Evolutionary conservation across 345 rosid species (phyloP), one percentile per base, ranked within the genome.

Genomic region (Eucalyptus curtisii): DNA sequence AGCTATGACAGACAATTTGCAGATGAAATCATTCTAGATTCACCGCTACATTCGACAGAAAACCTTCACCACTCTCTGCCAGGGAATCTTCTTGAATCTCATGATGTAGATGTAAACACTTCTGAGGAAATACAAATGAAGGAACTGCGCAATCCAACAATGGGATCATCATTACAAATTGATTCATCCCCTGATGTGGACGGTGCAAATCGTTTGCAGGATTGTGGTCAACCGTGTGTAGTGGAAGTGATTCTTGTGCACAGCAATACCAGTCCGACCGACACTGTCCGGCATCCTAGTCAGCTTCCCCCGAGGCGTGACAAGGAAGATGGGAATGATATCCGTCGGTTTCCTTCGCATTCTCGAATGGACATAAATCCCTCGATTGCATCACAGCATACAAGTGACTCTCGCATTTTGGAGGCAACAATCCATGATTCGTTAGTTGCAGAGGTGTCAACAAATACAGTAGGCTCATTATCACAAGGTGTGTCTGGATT

Each of bases 1-100:
- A 55, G 30, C 30, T 55, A 5, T 55, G 13, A 55, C 2, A 13
- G 10, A 55, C 61, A 55, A 24, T 55, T 55, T 2, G 30, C 61
- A 24, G 61, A 22, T 24, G 6, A 0, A 24, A 1, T 48, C 49
- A 12, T 2, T 0, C 5, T 2, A 48, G 14, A 48, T 12, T 0
- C 49, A 48, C 14, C 2, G 5, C 0, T 48, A 12, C 1, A 48
- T 12, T 12, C 49, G 11, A 1, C 49, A 11, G 49, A 11, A 25
- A 2, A 2, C 25, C 2, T 0, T 25, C 13, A 1, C 1, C 0
- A 2, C n/a, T 5, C 0, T 30, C 12, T 0, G n/a, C 1, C 7
- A 2, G 66, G 87, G 87, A 86, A 89, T 30, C 31, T 19, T 7
- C 10, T 25, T 45, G 48, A 80, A 55, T 10, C 81, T 87, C 7